Base-by-base conservation (phyloP, 2,329 filamentous ascomycete species). In the Colletotrichum nymphaeae region DNA sequence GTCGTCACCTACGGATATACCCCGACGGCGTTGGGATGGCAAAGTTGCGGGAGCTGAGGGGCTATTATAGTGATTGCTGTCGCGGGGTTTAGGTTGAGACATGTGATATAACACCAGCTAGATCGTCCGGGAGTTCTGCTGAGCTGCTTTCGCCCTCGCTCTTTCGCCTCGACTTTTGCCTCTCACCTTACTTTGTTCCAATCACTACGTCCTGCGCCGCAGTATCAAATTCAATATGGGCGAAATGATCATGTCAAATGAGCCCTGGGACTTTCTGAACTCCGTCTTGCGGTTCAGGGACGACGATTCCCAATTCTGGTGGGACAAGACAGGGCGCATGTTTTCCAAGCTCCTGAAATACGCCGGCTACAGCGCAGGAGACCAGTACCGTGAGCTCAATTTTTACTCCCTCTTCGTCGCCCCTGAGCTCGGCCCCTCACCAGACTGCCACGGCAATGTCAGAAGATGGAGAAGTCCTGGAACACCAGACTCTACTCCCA, bases 401-500 rank as follows among this genome's bases (percentile, higher is more conserved):
- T 73, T 73, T 28, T 73, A 73, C 60, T 73, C 66, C 26, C 70
- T 73, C n/a, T 73, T 73, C 8, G 70, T 73, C 4, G 66, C 70
- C n/a, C 70, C 70, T 16, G 70, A 73, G 14, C 66, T 73, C 6
- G 70, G 70, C 3, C 70, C 70, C n/a, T 69, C 70, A 4, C 70
- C 66, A 35, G 70, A 73, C 59, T 64, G 66, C 14, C 55, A 73
- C 26, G 70, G 70, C 42, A 73, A 73, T 16, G 70, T 70, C 2
- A 56, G 59, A 32, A 42, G 70, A 56, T 73, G 70, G 70, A 42
- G 66, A 24, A 73, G 70, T n/a, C 66, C 70, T 5, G 70, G 70
- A 4, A 70, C 66, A 12, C 70, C 70, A 14, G 70, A 73, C 55
- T 69, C 66, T 4, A 73, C 70, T 32, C 70, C 70, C 1, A 73